Evolutionary conservation across 495 filamentous ascomycete genomes (phyloP).

Genomic region (Xylaria nigripes): DNA sequence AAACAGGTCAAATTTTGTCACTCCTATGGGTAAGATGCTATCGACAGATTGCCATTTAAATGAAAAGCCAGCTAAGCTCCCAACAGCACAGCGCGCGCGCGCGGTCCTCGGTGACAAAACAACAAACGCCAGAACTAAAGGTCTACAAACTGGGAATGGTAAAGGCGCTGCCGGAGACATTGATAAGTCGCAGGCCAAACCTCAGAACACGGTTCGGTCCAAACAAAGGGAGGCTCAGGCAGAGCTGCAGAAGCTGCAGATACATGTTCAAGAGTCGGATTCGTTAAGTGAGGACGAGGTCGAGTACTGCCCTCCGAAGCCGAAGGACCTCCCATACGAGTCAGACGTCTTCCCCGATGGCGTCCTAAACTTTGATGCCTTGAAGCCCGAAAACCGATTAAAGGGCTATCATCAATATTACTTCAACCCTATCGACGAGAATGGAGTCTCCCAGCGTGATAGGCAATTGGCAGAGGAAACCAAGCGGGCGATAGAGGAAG

Average conservation of each 20-base stretch:
- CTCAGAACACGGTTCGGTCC: slow-evolving; percentile 28
- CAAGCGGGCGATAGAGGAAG: slow-evolving; percentile 43
- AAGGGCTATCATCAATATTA: slow-evolving; percentile 58
- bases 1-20: slow-evolving; percentile 56
- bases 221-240: slow-evolving; percentile 34
- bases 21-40: slow-evolving; percentile 62
- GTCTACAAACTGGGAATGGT: slow-evolving; percentile 40
- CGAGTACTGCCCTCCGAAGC: slow-evolving; percentile 38
- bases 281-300: slow-evolving; percentile 51
- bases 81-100: slow-evolving; percentile 56
- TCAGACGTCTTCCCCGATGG: slow-evolving; percentile 66
- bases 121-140: slow-evolving; percentile 82
- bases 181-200: slow-evolving; percentile 35
- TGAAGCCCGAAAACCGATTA: slow-evolving; percentile 56
- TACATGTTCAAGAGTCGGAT: slow-evolving; percentile 30
- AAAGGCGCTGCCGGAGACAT: slow-evolving; percentile 34
- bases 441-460: slow-evolving; percentile 57
- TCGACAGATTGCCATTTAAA: background rate
- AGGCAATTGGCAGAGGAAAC: slow-evolving; percentile 52
- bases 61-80: slow-evolving; percentile 21
- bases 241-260: slow-evolving; percentile 38
- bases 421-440: slow-evolving; percentile 54
- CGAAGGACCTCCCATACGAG: slow-evolving; percentile 59
- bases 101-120: slow-evolving; percentile 89
- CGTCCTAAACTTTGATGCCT: slow-evolving; percentile 37